Evolutionary conservation across 805 yeast species (phyloP).

Genomic region (Lipomyces spencermartinsiae): DNA sequence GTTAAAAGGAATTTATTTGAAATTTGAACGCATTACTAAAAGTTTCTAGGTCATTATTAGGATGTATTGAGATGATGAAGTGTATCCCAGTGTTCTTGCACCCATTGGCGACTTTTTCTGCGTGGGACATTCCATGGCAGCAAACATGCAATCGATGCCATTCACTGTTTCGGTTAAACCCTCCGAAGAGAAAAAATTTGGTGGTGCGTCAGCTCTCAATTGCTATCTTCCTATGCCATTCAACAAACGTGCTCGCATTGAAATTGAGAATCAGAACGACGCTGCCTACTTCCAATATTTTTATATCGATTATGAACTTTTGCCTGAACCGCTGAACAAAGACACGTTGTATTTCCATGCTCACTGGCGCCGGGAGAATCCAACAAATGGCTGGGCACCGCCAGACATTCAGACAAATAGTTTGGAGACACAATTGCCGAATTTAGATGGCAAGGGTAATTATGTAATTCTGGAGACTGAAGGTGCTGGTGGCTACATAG

Average conservation of each 20-base stretch:
- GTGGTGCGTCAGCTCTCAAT: background rate
- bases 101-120: constrained; percentile 3
- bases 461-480: background rate
- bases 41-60: background rate
- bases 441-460: background rate
- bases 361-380: constrained; percentile 2
- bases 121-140: constrained; percentile 1
- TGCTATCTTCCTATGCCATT: constrained; percentile 1
- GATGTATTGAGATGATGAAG: background rate
- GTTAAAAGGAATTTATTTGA: background rate
- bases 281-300: background rate
- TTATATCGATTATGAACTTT: constrained; percentile 1
- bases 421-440: background rate
- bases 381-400: constrained; percentile 1
- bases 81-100: background rate
- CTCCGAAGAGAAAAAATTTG: background rate
- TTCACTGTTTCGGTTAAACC: background rate
- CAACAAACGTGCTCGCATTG: constrained; percentile 6
- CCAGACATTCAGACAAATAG: background rate
- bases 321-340: constrained; percentile 1
- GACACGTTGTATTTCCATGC: constrained; percentile 1
- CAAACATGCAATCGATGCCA: constrained; percentile 1
- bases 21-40: background rate
- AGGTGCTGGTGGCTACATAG: background rate
- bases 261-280: constrained; percentile 3